A percentile compares a stretch with the other conserved stretches of the same genome.
These are phyloP conservation scores for Penicillium steckii DNA, from an alignment of 495 filamentous ascomycete species.

Conservation along the genomic window DNA sequence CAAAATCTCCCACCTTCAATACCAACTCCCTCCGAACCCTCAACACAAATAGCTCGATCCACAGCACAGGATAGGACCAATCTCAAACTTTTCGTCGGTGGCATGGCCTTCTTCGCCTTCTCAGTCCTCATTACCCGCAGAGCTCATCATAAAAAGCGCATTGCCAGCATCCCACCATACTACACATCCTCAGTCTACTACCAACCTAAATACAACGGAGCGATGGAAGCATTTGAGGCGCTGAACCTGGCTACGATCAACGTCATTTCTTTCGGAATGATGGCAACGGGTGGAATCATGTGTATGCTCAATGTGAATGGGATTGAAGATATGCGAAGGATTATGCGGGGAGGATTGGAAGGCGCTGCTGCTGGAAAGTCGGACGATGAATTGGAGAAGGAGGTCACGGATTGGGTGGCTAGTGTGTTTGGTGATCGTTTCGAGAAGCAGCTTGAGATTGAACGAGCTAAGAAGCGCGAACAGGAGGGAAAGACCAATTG, in stretches of 20 bases:
- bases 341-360: conserved; percentile 50
- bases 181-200: conserved; percentile 56
- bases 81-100: conserved; percentile 63
- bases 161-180: conserved; percentile 58
- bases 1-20: neutral
- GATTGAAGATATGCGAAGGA: conserved; percentile 64
- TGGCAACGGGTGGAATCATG: conserved; percentile 61
- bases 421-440: conserved; percentile 58
- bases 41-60: conserved; percentile 14
- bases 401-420: conserved; percentile 71
- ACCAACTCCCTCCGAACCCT: neutral
- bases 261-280: conserved; percentile 66
- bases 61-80: conserved; percentile 24
- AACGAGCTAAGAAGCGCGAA: conserved; percentile 27
- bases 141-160: conserved; percentile 54
- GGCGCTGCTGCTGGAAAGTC: conserved; percentile 39
- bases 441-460: conserved; percentile 36
- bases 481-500: conserved; percentile 8
- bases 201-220: conserved; percentile 49
- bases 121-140: conserved; percentile 71
- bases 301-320: conserved; percentile 72
- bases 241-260: conserved; percentile 83
- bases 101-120: conserved; percentile 68
- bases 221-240: conserved; percentile 71
- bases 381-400: conserved; percentile 58